Evolutionary conservation across 2,329 filamentous ascomycete genomes (phyloP).

Genomic region (Colletotrichum trifolii): DNA sequence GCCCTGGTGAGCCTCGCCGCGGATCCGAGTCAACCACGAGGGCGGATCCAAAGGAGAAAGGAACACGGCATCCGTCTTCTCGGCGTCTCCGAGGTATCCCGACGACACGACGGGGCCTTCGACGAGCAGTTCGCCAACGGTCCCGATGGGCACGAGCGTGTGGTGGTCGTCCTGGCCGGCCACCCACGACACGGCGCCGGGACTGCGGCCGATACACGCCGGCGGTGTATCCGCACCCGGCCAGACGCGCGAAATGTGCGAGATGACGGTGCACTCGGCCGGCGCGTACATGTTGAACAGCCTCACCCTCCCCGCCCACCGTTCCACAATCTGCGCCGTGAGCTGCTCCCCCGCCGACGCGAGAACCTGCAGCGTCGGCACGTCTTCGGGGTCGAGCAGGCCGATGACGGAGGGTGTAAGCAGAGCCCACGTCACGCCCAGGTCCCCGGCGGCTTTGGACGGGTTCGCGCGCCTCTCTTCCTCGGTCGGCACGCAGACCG

Average conservation of each 20-base stretch:
- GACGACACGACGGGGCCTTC: background rate
- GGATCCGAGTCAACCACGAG: background rate
- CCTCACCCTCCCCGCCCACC: slow-evolving; percentile 37
- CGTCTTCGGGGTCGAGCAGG: slow-evolving; percentile 48
- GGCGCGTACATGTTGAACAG: slow-evolving; percentile 43
- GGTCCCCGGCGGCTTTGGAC: slow-evolving; percentile 5
- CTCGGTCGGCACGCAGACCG: slow-evolving; percentile 53
- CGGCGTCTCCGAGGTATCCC: slow-evolving; percentile 6
- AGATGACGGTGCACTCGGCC: slow-evolving; percentile 35
- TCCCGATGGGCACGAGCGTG: slow-evolving; percentile 3
- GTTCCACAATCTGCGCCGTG: slow-evolving; percentile 36
- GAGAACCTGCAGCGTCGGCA: slow-evolving; percentile 52
- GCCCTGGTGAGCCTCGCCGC: too few relatives aligned
- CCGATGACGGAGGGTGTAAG: slow-evolving; percentile 40
- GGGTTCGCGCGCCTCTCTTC: slow-evolving; percentile 42
- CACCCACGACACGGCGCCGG: slow-evolving; percentile 37
- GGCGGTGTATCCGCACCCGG: background rate
- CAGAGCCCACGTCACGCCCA: slow-evolving; percentile 8
- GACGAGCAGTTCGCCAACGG: slow-evolving; percentile 20
- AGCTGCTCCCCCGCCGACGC: slow-evolving; percentile 42
- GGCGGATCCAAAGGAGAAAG: background rate
- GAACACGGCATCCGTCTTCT: background rate
- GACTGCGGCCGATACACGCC: slow-evolving; percentile 1
- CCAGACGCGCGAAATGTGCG: background rate
- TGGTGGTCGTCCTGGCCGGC: slow-evolving; percentile 37